A percentile compares a stretch with the other conserved stretches of the same genome.
These are phyloP conservation scores for Rosa rugosa DNA, from an alignment of 306 rosid genomes.

Conservation along the genomic window DNA sequence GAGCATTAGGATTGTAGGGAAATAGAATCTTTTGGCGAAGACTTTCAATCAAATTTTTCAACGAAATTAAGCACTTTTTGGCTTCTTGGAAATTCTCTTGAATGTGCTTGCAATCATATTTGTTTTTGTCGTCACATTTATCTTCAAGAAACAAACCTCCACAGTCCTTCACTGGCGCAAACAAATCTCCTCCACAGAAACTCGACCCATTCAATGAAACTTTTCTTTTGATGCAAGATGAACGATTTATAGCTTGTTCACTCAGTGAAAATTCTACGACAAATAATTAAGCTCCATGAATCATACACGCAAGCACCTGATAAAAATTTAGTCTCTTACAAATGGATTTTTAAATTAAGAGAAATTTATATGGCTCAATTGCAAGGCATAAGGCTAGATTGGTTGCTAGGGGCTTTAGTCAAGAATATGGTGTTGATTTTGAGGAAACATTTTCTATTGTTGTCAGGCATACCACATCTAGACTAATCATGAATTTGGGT, in stretches of 20 bases:
- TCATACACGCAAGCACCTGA: background rate
- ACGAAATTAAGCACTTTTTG: slow-evolving; percentile 60
- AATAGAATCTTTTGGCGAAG: slow-evolving; percentile 76
- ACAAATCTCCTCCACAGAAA: slow-evolving; percentile 24
- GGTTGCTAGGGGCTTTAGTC: no score
- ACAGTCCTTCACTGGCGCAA: slow-evolving; percentile 23
- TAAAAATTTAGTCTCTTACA: no score
- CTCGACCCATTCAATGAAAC: slow-evolving; percentile 24
- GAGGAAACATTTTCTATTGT: no score
- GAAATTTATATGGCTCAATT: no score
- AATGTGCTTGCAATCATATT: slow-evolving; percentile 28
- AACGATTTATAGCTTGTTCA: slow-evolving; percentile 33
- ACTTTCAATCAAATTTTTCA: slow-evolving; percentile 66
- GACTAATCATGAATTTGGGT: no score
- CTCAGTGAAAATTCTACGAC: slow-evolving; percentile 45
- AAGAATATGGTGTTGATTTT: no score
- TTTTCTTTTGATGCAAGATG: slow-evolving; percentile 68
- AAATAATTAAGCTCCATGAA: slow-evolving; percentile 51
- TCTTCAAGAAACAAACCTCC: slow-evolving; percentile 20
- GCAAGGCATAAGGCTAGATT: no score
- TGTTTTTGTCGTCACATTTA: slow-evolving; percentile 29
- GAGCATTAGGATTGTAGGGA: slow-evolving; percentile 75
- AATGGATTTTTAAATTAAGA: no score
- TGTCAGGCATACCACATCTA: no score
- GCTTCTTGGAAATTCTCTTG: slow-evolving; percentile 48